Percentiles rank a stretch among this genome's conserved stretches.
Evolutionary conservation across 768 basidiomycete species (phyloP).

Genomic region (Lentinula raphanica): DNA sequence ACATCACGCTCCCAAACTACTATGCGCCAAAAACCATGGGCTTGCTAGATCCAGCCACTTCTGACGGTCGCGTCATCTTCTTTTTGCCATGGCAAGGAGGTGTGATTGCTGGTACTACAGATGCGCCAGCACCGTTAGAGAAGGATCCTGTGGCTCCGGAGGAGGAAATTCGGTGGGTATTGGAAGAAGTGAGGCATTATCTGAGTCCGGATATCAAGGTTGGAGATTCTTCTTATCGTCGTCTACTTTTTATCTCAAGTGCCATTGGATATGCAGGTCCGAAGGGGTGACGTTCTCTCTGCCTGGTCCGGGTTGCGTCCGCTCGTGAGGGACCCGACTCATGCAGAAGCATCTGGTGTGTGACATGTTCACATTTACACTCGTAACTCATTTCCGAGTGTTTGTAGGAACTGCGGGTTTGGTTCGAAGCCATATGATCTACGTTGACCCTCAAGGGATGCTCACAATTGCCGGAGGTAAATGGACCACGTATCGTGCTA

Average conservation of each 20-base stretch:
- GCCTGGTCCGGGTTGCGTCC: conserved; percentile 94
- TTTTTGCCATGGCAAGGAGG: conserved; percentile 99
- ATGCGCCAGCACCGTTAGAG: conserved; percentile 49
- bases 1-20: conserved; percentile 96
- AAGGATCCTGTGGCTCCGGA: conserved; percentile 77
- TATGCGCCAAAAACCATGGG: conserved; percentile 95
- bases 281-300: conserved; percentile 89
- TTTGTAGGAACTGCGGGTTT: conserved; percentile 65
- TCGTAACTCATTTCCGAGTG: background rate
- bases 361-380: conserved; percentile 16
- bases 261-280: conserved; percentile 35
- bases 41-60: conserved; percentile 89
- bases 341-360: conserved; percentile 36
- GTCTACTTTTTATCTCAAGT: background rate
- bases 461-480: conserved; percentile 96
- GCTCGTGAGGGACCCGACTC: conserved; percentile 75
- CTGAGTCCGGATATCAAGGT: conserved; percentile 82
- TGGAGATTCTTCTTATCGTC: background rate
- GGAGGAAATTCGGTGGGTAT: conserved; percentile 95
- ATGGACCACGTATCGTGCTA: conserved; percentile 96
- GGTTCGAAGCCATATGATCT: conserved; percentile 91
- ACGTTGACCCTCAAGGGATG: conserved; percentile 74
- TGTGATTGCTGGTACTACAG: conserved; percentile 96
- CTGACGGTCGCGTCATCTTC: conserved; percentile 96
- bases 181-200: conserved; percentile 89